These are phyloP conservation scores for Tricholoma hemisulphureum DNA, from an alignment of 768 basidiomycete species.

Conservation along the genomic window DNA sequence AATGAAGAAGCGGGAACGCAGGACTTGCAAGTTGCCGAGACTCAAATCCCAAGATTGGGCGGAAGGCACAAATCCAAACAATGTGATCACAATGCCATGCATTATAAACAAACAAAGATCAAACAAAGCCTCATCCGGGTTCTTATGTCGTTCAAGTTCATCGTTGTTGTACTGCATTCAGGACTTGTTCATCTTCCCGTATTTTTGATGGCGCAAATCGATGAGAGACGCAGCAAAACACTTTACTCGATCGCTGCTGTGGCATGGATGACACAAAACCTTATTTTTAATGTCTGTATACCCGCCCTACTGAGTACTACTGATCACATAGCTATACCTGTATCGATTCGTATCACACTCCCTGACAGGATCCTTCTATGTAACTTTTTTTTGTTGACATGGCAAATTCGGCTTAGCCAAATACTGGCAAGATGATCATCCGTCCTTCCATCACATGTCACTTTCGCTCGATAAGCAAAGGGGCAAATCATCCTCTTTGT, in stretches of 20 bases:
- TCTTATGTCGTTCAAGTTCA: too few relatives aligned
- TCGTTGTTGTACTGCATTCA: not conserved
- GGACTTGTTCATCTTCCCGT: too few relatives aligned
- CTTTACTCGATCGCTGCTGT: conserved; percentile 5
- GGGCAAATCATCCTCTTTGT: not conserved
- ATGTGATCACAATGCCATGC: conserved; percentile 40
- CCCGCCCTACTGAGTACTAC: too few relatives aligned
- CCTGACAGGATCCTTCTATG: not conserved
- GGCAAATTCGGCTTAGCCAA: not conserved
- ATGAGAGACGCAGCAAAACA: not conserved
- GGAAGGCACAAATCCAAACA: conserved; percentile 39
- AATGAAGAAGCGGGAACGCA: conserved; percentile 25
- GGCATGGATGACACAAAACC: conserved; percentile 22
- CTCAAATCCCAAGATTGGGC: conserved; percentile 30
- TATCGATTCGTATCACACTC: too few relatives aligned
- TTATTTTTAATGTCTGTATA: conserved; percentile 12
- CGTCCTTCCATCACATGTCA: not conserved
- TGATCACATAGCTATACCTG: too few relatives aligned
- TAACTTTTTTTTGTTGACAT: not conserved
- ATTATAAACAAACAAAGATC: conserved; percentile 35
- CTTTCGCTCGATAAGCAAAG: not conserved
- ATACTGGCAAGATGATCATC: not conserved
- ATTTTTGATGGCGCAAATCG: not conserved
- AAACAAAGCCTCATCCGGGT: not conserved
- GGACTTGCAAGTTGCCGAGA: conserved; percentile 33